Evolutionary conservation across 306 rosid genomes (phyloP).

Genomic region (Vicia sativa): DNA sequence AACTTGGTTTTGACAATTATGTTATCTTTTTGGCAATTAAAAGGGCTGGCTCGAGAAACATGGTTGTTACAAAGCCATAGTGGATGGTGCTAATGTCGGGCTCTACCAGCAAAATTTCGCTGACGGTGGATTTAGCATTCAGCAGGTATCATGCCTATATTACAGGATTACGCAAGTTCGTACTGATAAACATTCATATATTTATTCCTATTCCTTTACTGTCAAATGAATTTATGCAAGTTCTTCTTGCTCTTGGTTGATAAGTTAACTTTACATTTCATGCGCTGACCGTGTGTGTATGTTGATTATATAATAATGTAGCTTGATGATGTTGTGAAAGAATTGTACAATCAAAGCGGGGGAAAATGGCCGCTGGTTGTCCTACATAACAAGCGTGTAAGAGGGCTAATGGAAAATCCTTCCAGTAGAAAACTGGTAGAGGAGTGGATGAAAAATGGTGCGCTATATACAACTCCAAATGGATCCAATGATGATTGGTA

Average conservation of each 20-base stretch:
- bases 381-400: constrained; percentile 72
- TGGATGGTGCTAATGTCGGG: constrained; percentile 92
- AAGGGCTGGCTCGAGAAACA: constrained; percentile 76
- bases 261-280: constrained; percentile 4
- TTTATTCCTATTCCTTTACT: background rate
- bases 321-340: constrained; percentile 83
- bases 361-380: constrained; percentile 84
- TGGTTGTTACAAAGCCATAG: constrained; percentile 64
- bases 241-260: background rate
- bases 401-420: constrained; percentile 67
- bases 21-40: constrained; percentile 3
- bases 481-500: constrained; percentile 99
- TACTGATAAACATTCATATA: too few relatives aligned
- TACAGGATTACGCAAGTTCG: background rate
- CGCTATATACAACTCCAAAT: constrained; percentile 77
- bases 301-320: constrained; percentile 50
- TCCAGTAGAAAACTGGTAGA: constrained; percentile 60
- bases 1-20: constrained; percentile 25
- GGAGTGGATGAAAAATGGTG: constrained; percentile 77
- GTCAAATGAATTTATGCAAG: background rate
- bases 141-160: constrained; percentile 66
- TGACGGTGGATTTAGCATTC: constrained; percentile 79
- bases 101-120: constrained; percentile 95
- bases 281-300: constrained; percentile 42
- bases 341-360: constrained; percentile 57